A percentile compares a stretch with the other conserved stretches of the same genome.
Evolutionary conservation across 371 early-diverging fungal species (phyloP).

Genomic region (Circinella minor): DNA sequence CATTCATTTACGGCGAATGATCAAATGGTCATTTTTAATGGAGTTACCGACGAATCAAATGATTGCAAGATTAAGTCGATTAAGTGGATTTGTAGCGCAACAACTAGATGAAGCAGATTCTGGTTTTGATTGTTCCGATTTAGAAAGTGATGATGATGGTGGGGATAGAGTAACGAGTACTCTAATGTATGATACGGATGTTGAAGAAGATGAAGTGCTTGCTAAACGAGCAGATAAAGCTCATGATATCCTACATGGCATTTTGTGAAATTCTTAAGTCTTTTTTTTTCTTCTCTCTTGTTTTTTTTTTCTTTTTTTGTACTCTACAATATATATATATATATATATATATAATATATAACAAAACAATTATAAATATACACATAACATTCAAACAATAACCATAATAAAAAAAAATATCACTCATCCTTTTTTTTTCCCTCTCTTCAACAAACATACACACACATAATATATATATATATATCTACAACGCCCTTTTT

Average conservation of each 20-base stretch:
- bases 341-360: too few species aligned
- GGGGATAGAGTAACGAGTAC: not conserved
- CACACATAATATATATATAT: too few species aligned
- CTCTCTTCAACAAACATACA: too few species aligned
- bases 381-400: too few species aligned
- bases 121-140: conserved; percentile 33
- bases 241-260: conserved; percentile 41
- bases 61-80: conserved; percentile 34
- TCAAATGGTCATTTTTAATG: conserved; percentile 26
- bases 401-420: too few species aligned
- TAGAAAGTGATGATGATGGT: conserved; percentile 19
- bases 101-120: conserved; percentile 38
- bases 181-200: conserved; percentile 9
- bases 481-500: too few species aligned
- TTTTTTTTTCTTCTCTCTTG: not conserved
- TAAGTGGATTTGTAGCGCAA: conserved; percentile 31
- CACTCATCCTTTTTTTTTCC: too few species aligned
- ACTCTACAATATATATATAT: too few species aligned
- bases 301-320: not conserved
- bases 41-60: conserved; percentile 20
- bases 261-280: conserved; percentile 17
- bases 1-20: conserved; percentile 36
- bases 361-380: too few species aligned
- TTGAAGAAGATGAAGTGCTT: conserved; percentile 17
- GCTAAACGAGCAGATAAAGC: conserved; percentile 38